Evolutionary conservation across 1,284 basidiomycete genomes (phyloP), one percentile per base, ranked within the genome.

Genomic region (Mixia osmundae): DNA sequence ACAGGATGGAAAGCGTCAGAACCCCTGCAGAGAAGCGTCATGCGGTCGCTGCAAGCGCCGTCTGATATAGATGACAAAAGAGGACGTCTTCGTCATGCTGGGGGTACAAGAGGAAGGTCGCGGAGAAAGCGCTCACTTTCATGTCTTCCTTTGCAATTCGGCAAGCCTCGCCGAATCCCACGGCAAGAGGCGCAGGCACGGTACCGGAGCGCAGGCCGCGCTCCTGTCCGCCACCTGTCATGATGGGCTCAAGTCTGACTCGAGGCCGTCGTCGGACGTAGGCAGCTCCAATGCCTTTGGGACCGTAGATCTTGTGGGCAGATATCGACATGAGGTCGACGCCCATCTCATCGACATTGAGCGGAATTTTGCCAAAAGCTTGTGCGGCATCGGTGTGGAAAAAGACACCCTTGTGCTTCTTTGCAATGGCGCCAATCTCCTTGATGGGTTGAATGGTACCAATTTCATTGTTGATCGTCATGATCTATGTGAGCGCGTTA

Each of bases 401-500:
- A 57, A 85, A 76, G 11, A 91, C 68, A 9, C 80, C 77, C 50
- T 83, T 71, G 55, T 82, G 68, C 57, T 77, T 71, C 50, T 63
- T 64, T 35, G 80, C 56, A 21, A 91, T 66, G 4, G 70, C 67
- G 18, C 87, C 89, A 46, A 99, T 97, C 57, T 95, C 85, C 54
- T 78, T 77, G 44, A 97, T 68, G 1, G 91, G 91, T 55, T 97
- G 91, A 44, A 99, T 91, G 43, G 95, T 87, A 33, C 91, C 91
- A 5, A 87, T 97, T 62, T 99, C 91, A 60, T 99, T 99, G 64
- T 99, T 99, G 44, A 99, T 89, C 3, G 79, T 71, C 91, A 99
- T 99, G 56, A 99, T 76, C 8, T 33, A n/a, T 4, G 25, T 3
- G 11, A 15, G 2, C 14, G n/a, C 10, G 24, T 9, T 6, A 21